Evolutionary conservation across 2,329 filamentous ascomycete genomes (phyloP), one percentile per base, ranked within the genome.

Genomic region (Metarhizium rileyi): DNA sequence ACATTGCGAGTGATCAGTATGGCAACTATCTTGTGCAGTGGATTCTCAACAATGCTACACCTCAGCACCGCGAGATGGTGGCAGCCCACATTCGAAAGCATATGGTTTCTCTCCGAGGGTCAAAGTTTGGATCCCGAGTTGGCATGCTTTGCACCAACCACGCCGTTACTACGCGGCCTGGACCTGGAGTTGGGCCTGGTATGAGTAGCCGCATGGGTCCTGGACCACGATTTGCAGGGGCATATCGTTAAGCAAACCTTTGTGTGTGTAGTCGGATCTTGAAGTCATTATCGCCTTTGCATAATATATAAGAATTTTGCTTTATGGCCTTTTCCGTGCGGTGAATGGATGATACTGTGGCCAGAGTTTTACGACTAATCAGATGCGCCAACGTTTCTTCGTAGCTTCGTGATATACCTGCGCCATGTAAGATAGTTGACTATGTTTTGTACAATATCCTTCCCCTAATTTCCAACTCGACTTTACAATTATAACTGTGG

Each of bases 111-210:
- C 85, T 98, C 45, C 87, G 93, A 53, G 93, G 93, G 50, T 97
- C 93, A 63, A 98, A 98, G 69, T 98, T 97, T 66, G 93, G 93
- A 53, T 98, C 93, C 52, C 88, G 93, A 51, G 93, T 98, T 54
- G 93, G 93, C 28, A 97, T 98, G 91, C 85, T 98, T 49, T 98
- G 94, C 73, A 95, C 89, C 70, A 97, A 97, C 68, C 91, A 90
- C 35, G 89, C 88, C 44, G 82, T 90, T 58, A 80, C 87, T 47
- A 96, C 90, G 59, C 88, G 90, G 49, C 90, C 91, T 53, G 91
- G 90, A 40, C 89, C 90, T 56, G 87, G 87, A 27, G 79, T 83
- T 57, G 86, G 87, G 20, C 76, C 84, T 52, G 75, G 81, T 52
- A 76, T 87, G 59, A 70, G 72, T 23, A 62, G 69, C 48, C 81